phyloP scores from a whole-genome alignment of 148 eudicot genomes.

The Rhododendron simsii region DNA sequence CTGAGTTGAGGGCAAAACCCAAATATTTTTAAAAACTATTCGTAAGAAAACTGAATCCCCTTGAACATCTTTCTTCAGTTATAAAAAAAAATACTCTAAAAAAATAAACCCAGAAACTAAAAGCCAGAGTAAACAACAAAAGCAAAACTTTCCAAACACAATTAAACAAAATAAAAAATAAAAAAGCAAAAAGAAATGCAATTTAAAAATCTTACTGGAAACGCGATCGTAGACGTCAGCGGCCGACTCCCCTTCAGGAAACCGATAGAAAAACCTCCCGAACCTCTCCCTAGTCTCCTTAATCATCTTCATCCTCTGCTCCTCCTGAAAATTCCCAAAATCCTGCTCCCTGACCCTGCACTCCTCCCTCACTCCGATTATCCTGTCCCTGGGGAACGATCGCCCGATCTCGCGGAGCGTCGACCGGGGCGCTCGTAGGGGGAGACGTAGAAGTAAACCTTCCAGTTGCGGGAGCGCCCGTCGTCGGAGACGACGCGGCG shows the following conservation, averaged over 20 bases:
- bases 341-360: constrained; percentile 85
- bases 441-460: constrained; percentile 76
- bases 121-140: not conserved
- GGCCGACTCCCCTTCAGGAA: constrained; percentile 94
- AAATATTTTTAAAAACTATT: too few relatives aligned
- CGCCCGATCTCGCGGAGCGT: constrained; percentile 75
- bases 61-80: too few relatives aligned
- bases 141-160: not conserved
- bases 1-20: too few relatives aligned
- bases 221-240: constrained; percentile 96
- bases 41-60: too few relatives aligned
- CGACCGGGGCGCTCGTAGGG: constrained; percentile 68
- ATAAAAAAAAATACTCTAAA: too few relatives aligned
- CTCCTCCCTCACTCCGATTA: constrained; percentile 83
- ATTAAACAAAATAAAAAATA: not conserved
- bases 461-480: constrained; percentile 31
- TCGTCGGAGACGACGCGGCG: constrained; percentile 35
- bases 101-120: not conserved
- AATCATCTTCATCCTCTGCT: constrained; percentile 56
- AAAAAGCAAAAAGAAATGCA: not conserved
- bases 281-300: constrained; percentile 59
- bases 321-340: constrained; percentile 88
- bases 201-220: constrained; percentile 54
- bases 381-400: constrained; percentile 42
- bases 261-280: constrained; percentile 83